These are phyloP conservation scores for Debaryomyces robertsiae DNA, from an alignment of 1,139 yeast species.

Conservation along the genomic window DNA sequence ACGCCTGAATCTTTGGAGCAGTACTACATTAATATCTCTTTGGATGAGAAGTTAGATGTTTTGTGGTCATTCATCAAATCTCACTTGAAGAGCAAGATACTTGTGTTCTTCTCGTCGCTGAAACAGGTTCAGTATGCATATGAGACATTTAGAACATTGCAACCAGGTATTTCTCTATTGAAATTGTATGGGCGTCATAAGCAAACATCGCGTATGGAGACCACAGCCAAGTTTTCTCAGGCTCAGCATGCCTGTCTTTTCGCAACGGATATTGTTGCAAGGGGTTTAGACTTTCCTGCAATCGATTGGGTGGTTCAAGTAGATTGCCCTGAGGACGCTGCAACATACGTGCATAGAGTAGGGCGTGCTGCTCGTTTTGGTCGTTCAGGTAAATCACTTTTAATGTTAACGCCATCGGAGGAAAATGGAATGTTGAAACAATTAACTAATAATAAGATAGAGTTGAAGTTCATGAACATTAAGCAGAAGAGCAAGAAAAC, in stretches of 20 bases:
- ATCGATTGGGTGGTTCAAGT: slow-evolving; percentile 97
- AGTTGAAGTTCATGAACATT: slow-evolving; percentile 71
- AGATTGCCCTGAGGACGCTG: slow-evolving; percentile 95
- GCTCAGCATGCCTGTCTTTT: slow-evolving; percentile 87
- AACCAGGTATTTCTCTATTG: slow-evolving; percentile 93
- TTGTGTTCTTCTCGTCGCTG: slow-evolving; percentile 89
- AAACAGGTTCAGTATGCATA: slow-evolving; percentile 94
- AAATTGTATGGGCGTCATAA: slow-evolving; percentile 95
- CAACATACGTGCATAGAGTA: slow-evolving; percentile 94
- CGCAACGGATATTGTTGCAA: slow-evolving; percentile 96
- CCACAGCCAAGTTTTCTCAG: slow-evolving; percentile 79
- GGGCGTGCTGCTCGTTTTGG: slow-evolving; percentile 97
- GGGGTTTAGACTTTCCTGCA: slow-evolving; percentile 97
- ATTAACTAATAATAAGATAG: slow-evolving; percentile 63
- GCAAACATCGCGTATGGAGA: slow-evolving; percentile 89
- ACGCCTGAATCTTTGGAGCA: slow-evolving; percentile 89
- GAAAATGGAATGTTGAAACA: slow-evolving; percentile 75
- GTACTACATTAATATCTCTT: slow-evolving; percentile 68
- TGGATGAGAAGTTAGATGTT: slow-evolving; percentile 81
- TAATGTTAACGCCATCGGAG: slow-evolving; percentile 84
- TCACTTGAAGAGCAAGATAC: slow-evolving; percentile 80
- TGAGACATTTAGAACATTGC: slow-evolving; percentile 87
- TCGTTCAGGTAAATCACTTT: slow-evolving; percentile 79
- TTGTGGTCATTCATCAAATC: slow-evolving; percentile 89
- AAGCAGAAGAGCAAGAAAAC: slow-evolving; percentile 77